phyloP scores from a whole-genome alignment of 2,329 filamentous ascomycete species.

The Fusarium torulosum region DNA sequence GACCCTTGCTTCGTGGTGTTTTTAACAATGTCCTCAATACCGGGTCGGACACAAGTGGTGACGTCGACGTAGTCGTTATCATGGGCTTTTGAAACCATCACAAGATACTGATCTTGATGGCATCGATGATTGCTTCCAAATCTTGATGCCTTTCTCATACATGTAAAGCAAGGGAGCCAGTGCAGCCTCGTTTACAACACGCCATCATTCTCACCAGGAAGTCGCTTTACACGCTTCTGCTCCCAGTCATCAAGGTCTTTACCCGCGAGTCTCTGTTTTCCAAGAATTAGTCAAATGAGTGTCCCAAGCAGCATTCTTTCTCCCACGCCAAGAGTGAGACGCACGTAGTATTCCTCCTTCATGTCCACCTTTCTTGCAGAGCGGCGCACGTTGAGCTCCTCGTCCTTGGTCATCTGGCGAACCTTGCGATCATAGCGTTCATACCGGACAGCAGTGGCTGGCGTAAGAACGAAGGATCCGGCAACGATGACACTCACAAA shows the following conservation, averaged over 20 bases:
- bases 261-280: constrained; percentile 63
- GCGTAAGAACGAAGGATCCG: constrained; percentile 93
- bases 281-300: constrained; percentile 29
- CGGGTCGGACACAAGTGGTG: constrained; percentile 11
- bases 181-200: constrained; percentile 61
- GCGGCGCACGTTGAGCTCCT: constrained; percentile 85
- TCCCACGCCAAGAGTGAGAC: constrained; percentile 52
- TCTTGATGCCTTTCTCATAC: constrained; percentile 20
- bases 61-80: constrained; percentile 15
- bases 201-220: constrained; percentile 91
- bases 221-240: constrained; percentile 90
- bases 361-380: constrained; percentile 78
- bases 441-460: constrained; percentile 92
- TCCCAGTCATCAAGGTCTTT: constrained; percentile 98
- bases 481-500: constrained; percentile 92
- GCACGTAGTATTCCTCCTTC: constrained; percentile 88
- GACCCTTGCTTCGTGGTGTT: constrained; percentile 33
- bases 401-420: constrained; percentile 84
- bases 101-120: constrained; percentile 9
- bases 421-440: constrained; percentile 94
- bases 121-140: constrained; percentile 9
- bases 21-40: constrained; percentile 1
- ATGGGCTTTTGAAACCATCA: constrained; percentile 14
- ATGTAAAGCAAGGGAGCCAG: constrained; percentile 28
- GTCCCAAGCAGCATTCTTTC: constrained; percentile 6